Base-by-base conservation (phyloP, 768 basidiomycete genomes). In the Boletus bicolor region DNA sequence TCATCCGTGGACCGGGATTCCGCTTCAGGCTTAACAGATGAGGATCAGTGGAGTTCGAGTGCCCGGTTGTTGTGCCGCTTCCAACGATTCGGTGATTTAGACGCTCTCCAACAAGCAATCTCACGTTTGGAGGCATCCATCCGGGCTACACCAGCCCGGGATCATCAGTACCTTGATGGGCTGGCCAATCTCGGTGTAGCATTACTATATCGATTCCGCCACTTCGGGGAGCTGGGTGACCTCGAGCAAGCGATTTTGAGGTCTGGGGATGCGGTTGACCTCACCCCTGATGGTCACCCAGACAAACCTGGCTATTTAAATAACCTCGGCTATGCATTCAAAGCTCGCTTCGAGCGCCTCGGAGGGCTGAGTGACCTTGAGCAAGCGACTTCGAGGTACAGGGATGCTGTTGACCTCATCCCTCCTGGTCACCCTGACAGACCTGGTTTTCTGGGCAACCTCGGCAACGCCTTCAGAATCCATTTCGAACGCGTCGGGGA, bases 91-190 rank as follows among this genome's bases (percentile, higher is more conserved):
- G 38, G 36, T 35, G 8, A 46, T 11, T 30, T 53, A 19, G 38
- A n/a, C 7, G 51, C 54, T 35, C 53, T 58, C 7, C 30, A 56
- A 19, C 44, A 10, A 14, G 57, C 39, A 26, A 51, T 59, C 26
- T 52, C 38, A 12, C 11, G 11, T 6, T 21, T 42, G 36, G 36
- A 44, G 3, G 3, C 19, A 21, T 39, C 7, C 21, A n/a, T 51
- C 26, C 1, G 9, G 35, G 35, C 49, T 14, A 34, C n/a, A 7
- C n/a, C 55, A 10, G 35, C 30, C 30, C 39, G 32, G 36, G 42
- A 48, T 44, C 14, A 24, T 32, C 36, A 4, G 10, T 57, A 51
- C 30, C 4, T 28, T 3, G 5, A 36, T 3, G 17, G 36, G 34
- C 10, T 52, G 7, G n/a, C 15, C 7, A 44, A 38, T n/a, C 50